A percentile compares a stretch with the other conserved stretches of the same genome.
phyloP scores from a whole-genome alignment of 495 filamentous ascomycete genomes.

The Penicillium ochrochloron region DNA sequence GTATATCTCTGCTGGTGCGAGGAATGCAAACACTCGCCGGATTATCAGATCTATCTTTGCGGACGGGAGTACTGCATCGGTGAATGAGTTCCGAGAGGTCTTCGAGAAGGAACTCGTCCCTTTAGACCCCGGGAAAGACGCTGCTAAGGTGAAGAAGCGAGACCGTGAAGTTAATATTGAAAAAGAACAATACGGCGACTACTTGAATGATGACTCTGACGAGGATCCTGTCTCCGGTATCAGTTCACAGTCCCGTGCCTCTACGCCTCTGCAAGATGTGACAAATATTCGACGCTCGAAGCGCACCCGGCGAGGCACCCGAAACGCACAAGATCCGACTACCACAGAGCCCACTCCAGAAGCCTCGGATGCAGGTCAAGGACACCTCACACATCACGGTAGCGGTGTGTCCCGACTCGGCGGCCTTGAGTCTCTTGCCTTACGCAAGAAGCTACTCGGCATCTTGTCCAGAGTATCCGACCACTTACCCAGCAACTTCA shows the following conservation, averaged over 20 bases:
- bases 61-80: constrained; percentile 51
- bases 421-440: constrained; percentile 60
- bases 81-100: constrained; percentile 62
- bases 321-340: constrained; percentile 28
- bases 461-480: constrained; percentile 56
- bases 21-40: constrained; percentile 49
- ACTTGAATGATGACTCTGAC: constrained; percentile 51
- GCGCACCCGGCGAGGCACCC: constrained; percentile 41
- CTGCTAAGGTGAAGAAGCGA: constrained; percentile 42
- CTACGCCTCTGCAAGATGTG: constrained; percentile 15
- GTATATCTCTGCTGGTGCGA: constrained; percentile 50
- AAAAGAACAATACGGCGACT: constrained; percentile 61
- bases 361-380: constrained; percentile 5
- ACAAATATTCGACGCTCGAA: constrained; percentile 30
- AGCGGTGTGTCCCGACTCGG: constrained; percentile 46
- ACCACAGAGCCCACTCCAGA: constrained; percentile 9
- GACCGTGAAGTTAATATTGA: constrained; percentile 61
- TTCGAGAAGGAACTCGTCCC: constrained; percentile 63
- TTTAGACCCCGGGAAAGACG: constrained; percentile 27
- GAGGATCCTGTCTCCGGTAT: constrained; percentile 36
- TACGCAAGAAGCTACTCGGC: constrained; percentile 67
- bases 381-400: constrained; percentile 12
- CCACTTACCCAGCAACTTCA: constrained; percentile 49
- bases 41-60: constrained; percentile 69
- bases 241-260: constrained; percentile 24